These are phyloP conservation scores for Trypanosoma brucei DNA, from an alignment of 208 protist genomes.

Conservation along the genomic window DNA sequence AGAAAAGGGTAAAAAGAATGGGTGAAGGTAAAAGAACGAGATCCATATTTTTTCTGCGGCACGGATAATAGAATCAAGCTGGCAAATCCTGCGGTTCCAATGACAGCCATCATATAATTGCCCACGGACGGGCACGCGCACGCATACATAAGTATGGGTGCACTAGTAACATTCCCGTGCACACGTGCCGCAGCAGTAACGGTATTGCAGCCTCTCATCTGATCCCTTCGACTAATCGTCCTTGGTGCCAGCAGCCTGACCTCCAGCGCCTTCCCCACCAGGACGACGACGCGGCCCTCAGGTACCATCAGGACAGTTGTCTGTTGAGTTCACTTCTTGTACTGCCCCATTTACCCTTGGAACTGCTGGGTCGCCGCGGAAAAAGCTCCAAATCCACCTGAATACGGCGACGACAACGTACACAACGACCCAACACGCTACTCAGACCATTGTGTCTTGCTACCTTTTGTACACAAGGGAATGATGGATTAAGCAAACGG, in stretches of 20 bases:
- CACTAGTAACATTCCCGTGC: neutral
- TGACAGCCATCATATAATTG: conserved; percentile 29
- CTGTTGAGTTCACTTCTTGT: neutral
- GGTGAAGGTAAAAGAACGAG: conserved; percentile 3
- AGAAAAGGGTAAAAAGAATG: conserved; percentile 3
- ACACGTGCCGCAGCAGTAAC: too few species aligned
- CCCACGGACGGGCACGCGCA: neutral
- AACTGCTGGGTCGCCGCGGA: conserved; percentile 1
- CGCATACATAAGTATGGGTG: neutral
- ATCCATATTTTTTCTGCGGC: neutral
- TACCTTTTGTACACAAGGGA: neutral
- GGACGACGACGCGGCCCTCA: conserved; percentile 28
- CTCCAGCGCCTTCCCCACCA: neutral
- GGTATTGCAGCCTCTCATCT: too few species aligned
- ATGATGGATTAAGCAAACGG: neutral
- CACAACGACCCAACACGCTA: conserved; percentile 56
- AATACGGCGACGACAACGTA: conserved; percentile 36
- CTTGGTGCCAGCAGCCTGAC: neutral
- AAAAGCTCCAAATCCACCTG: conserved; percentile 31
- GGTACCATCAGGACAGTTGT: conserved; percentile 19
- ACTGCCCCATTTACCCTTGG: neutral
- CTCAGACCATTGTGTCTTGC: conserved; percentile 32
- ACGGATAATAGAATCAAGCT: conserved; percentile 23
- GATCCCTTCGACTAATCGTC: conserved; percentile 5
- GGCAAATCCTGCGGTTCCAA: conserved; percentile 47